These are phyloP conservation scores for Aplosporella prunicola DNA, from an alignment of 2,329 filamentous ascomycete species.

Conservation along the genomic window DNA sequence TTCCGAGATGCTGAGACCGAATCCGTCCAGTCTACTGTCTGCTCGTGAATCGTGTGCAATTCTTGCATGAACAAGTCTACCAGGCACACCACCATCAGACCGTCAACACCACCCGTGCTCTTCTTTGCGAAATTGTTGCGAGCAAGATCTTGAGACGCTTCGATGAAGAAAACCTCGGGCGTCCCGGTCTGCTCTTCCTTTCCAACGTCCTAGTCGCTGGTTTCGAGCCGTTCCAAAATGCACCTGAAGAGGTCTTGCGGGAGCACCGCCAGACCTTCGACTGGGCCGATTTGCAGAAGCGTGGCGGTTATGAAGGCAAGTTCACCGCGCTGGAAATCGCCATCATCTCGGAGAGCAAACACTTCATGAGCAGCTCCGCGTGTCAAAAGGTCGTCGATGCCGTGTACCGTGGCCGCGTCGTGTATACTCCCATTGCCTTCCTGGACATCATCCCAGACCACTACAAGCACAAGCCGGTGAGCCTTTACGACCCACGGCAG, in stretches of 20 bases:
- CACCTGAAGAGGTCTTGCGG: slow-evolving; percentile 55
- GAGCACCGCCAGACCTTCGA: slow-evolving; percentile 42
- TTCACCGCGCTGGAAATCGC: slow-evolving; percentile 74
- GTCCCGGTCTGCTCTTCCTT: slow-evolving; percentile 60
- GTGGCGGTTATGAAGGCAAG: slow-evolving; percentile 46
- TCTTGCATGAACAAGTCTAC: slow-evolving; percentile 66
- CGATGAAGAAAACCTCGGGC: slow-evolving; percentile 65
- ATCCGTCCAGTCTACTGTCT: slow-evolving; percentile 63
- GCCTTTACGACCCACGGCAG: slow-evolving; percentile 66
- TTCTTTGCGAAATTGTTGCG: slow-evolving; percentile 70
- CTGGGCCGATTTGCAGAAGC: slow-evolving; percentile 36
- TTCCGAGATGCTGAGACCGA: neutral
- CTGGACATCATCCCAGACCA: slow-evolving; percentile 77
- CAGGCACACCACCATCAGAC: slow-evolving; percentile 65
- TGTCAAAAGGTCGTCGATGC: slow-evolving; percentile 75
- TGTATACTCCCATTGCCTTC: slow-evolving; percentile 73
- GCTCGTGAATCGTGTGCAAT: slow-evolving; percentile 71
- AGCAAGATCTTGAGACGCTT: slow-evolving; percentile 68
- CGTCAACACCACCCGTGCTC: slow-evolving; percentile 67
- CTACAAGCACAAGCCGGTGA: slow-evolving; percentile 76
- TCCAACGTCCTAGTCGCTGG: slow-evolving; percentile 73
- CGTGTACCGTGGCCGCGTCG: slow-evolving; percentile 70
- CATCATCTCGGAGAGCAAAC: slow-evolving; percentile 72
- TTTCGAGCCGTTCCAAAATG: slow-evolving; percentile 79
- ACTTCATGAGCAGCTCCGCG: slow-evolving; percentile 65